phyloP scores from a whole-genome alignment of 345 rosid species.

The Populus alba region DNA sequence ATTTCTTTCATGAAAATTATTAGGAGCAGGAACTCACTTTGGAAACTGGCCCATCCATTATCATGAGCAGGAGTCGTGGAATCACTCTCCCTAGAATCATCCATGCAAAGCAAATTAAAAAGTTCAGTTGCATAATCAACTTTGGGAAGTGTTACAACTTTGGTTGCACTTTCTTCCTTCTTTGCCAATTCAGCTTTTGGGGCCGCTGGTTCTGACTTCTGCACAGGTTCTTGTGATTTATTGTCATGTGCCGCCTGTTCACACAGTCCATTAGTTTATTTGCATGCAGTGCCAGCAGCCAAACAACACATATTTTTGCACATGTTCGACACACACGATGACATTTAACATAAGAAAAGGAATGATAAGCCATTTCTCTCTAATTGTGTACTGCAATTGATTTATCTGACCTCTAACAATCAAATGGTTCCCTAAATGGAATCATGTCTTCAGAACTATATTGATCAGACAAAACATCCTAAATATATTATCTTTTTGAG shows the following conservation, averaged over 20 bases:
- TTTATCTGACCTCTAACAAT: background rate
- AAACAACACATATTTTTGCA: background rate
- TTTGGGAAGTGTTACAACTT: slow-evolving; percentile 31
- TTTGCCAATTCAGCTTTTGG: slow-evolving; percentile 22
- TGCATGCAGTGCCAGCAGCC: background rate
- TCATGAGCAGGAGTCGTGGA: slow-evolving; percentile 14
- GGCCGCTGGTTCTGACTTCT: slow-evolving; percentile 31
- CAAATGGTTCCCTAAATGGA: background rate
- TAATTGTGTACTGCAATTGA: background rate
- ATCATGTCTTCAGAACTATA: background rate
- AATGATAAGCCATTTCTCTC: background rate
- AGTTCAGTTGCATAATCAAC: slow-evolving; percentile 68
- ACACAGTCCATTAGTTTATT: slow-evolving; percentile 4
- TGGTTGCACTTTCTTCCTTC: slow-evolving; percentile 22
- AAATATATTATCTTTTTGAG: background rate
- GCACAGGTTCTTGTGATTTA: slow-evolving; percentile 26
- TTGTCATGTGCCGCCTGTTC: slow-evolving; percentile 31
- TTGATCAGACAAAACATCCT: background rate
- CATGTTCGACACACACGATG: background rate
- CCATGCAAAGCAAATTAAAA: slow-evolving; percentile 56
- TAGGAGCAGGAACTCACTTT: slow-evolving; percentile 23
- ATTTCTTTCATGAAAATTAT: background rate
- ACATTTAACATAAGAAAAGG: background rate
- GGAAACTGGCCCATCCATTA: slow-evolving; percentile 18
- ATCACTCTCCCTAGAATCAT: slow-evolving; percentile 36